Base-by-base conservation (phyloP, 257 asterid genomes). In the Nicotiana benthamiana region DNA sequence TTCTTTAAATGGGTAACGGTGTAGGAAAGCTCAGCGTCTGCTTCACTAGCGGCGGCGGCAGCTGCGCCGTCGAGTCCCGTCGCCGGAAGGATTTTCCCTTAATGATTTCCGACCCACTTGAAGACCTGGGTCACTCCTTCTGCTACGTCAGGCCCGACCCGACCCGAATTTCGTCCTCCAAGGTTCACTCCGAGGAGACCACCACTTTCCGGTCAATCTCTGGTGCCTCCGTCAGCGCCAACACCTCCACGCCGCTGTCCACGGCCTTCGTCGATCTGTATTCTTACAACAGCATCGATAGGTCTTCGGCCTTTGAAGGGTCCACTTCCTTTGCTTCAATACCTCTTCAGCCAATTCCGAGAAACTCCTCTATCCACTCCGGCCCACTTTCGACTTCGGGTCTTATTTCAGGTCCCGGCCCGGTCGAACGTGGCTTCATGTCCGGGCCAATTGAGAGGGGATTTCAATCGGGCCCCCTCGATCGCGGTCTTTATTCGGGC, bases 211-310 rank as follows among this genome's bases (percentile, higher is more conserved):
- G 77, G 86, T 90, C 97, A 13, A 94, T 94, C 48, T 94, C 98
- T 83, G 98, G 98, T 72, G 98, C 98, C 57, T 87, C 98, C 78
- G 95, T 94, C 22, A 92, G 97, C 75, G 98, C 98, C 83, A 94
- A 94, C 88, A 85, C 98, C 9, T 93, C 98, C 5, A 94, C 98
- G 24, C 97, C 98, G 15, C 97, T 90, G 15, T 94, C 98, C 86
- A 94, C 98, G 59, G 83, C 97, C 3, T 68, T 89, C 2, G 86
- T 90, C 48, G 97, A 93, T 65, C 82, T 90, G 6, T 91, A 87
- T 64, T 90, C 94, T 27, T 84, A 88, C 87, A 85, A 86, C 85
- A 87, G 86, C 74, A 83, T 89, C 82, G 97, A 92, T 81, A 85
- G 94, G 18, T 91, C 97, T 22, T 88, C 98, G 26, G 91, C 97